These are phyloP conservation scores for Colletotrichum costaricense DNA, from an alignment of 2,329 filamentous ascomycete genomes.

Conservation along the genomic window DNA sequence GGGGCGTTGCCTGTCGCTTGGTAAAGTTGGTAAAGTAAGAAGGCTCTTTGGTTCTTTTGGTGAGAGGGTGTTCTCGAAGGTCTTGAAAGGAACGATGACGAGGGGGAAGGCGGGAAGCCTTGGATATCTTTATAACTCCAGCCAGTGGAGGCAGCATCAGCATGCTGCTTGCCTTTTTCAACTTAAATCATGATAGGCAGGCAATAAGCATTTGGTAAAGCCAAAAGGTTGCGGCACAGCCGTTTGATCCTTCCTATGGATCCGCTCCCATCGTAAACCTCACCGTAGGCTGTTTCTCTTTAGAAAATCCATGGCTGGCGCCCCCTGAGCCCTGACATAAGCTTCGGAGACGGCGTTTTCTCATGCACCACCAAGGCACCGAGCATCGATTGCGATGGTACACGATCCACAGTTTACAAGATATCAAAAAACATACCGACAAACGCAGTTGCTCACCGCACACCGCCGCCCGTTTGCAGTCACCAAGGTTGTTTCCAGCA, in stretches of 20 bases:
- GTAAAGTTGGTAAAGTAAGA: background rate
- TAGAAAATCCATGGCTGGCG: background rate
- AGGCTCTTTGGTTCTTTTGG: background rate
- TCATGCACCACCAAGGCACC: background rate
- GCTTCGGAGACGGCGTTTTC: background rate
- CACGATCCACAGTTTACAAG: background rate
- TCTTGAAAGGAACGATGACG: background rate
- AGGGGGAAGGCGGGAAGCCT: background rate
- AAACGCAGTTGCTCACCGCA: background rate
- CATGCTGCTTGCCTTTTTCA: background rate
- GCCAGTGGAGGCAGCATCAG: too few relatives aligned
- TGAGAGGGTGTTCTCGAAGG: background rate
- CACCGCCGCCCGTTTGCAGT: background rate
- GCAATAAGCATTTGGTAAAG: background rate
- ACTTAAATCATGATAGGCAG: background rate
- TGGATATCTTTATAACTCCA: background rate
- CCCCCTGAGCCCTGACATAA: background rate
- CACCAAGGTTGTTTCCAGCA: background rate
- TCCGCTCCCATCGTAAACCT: background rate
- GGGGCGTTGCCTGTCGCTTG: background rate
- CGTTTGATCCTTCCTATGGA: background rate
- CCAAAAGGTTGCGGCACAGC: background rate
- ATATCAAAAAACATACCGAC: background rate
- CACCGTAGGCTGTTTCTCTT: background rate
- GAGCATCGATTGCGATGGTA: background rate